Conservation (phyloP, 2,329 filamentous ascomycete species). For the Alternaria sp. region DNA sequence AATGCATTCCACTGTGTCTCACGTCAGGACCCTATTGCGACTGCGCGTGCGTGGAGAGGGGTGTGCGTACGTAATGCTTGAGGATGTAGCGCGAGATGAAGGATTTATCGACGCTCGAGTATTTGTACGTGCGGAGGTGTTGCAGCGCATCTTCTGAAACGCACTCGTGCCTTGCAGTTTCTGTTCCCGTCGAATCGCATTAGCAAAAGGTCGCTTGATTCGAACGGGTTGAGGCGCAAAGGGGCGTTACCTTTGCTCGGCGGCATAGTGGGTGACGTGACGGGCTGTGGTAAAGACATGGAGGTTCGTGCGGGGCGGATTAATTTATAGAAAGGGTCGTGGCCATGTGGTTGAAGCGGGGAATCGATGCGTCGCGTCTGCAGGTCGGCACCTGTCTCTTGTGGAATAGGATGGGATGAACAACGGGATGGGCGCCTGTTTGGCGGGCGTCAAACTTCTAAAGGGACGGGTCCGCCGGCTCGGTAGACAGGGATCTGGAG, state of each 20-base stretch:
- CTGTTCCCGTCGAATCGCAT: conserved; percentile 39
- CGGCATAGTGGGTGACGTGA: conserved; percentile 50
- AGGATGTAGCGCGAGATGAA: conserved; percentile 93
- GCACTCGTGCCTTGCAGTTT: conserved; percentile 72
- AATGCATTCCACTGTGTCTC: conserved; percentile 92
- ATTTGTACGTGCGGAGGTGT: conserved; percentile 95
- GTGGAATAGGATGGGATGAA: conserved; percentile 24
- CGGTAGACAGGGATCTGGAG: conserved; percentile 20
- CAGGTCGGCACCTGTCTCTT: conserved; percentile 22
- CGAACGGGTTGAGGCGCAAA: conserved; percentile 10
- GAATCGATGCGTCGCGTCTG: conserved; percentile 15
- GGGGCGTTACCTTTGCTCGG: conserved; percentile 45
- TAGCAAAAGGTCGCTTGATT: not conserved
- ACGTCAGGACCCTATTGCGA: conserved; percentile 31
- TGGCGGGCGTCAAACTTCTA: conserved; percentile 22
- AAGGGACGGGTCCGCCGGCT: conserved; percentile 30
- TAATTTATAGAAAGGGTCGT: conserved; percentile 35
- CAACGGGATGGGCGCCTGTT: conserved; percentile 16
- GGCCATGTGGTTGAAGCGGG: conserved; percentile 27
- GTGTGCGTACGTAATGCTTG: conserved; percentile 83
- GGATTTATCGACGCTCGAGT: conserved; percentile 96
- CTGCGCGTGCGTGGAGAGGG: not conserved
- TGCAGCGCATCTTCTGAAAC: conserved; percentile 89
- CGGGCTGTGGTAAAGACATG: conserved; percentile 51
- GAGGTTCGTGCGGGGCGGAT: conserved; percentile 26